These are phyloP conservation scores for Verticillium klebahnii DNA, from an alignment of 2,329 filamentous ascomycete species.

Conservation along the genomic window DNA sequence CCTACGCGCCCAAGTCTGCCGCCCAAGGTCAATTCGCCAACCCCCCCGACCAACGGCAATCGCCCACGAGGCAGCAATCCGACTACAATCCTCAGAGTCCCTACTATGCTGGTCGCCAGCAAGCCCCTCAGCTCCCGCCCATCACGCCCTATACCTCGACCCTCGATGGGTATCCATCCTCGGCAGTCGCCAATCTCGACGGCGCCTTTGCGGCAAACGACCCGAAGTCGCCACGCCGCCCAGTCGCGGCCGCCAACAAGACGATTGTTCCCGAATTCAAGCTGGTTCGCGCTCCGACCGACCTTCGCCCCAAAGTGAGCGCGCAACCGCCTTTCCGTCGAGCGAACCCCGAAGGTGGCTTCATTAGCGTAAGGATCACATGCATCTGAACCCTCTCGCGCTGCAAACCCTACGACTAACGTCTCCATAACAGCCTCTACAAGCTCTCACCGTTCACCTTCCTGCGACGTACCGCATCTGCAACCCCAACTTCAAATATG, in stretches of 20 bases:
- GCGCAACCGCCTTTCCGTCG: slow-evolving; percentile 84
- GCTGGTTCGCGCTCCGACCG: slow-evolving; percentile 66
- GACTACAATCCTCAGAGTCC: slow-evolving; percentile 56
- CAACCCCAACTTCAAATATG: slow-evolving; percentile 97
- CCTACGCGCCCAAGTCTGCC: slow-evolving; percentile 61
- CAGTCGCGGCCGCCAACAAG: slow-evolving; percentile 46
- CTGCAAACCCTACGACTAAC: slow-evolving; percentile 16
- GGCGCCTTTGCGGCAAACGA: slow-evolving; percentile 51
- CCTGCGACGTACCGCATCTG: slow-evolving; percentile 97
- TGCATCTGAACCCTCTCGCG: not conserved
- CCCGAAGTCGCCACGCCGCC: slow-evolving; percentile 53
- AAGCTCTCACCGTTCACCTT: slow-evolving; percentile 89
- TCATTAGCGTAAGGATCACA: slow-evolving; percentile 74
- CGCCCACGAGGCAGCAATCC: slow-evolving; percentile 63
- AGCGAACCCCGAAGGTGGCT: slow-evolving; percentile 94
- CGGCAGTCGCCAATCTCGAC: slow-evolving; percentile 67
- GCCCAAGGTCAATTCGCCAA: slow-evolving; percentile 47
- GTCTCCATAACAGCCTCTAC: slow-evolving; percentile 63
- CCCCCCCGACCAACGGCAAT: slow-evolving; percentile 61
- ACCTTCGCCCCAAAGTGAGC: slow-evolving; percentile 80
- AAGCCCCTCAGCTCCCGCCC: slow-evolving; percentile 65
- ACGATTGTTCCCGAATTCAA: slow-evolving; percentile 84
- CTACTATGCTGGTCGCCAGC: slow-evolving; percentile 51
- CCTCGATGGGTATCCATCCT: slow-evolving; percentile 69
- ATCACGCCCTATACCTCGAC: slow-evolving; percentile 64